Evolutionary conservation across 169 alveolate species (phyloP).

Genomic region (Babesia ovata): DNA sequence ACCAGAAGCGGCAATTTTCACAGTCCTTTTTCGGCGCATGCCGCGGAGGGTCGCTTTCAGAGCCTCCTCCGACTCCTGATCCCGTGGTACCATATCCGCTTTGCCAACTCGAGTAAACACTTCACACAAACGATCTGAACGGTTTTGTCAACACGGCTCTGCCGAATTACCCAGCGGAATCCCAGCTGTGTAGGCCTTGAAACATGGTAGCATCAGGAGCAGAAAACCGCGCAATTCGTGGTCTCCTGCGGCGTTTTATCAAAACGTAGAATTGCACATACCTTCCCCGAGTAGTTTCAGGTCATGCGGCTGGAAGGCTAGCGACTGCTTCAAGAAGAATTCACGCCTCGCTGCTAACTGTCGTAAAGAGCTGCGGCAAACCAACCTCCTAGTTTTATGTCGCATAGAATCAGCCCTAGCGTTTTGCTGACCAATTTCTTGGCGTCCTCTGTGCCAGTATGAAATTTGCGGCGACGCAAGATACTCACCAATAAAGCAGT

Average conservation of each 20-base stretch:
- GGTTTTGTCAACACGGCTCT: background rate
- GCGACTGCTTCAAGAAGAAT: conserved; percentile 54
- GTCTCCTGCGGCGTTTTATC: conserved; percentile 19
- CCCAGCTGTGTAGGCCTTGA: conserved; percentile 46
- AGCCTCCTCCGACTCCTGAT: conserved; percentile 33
- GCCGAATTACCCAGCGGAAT: conserved; percentile 40
- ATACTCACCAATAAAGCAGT: conserved; percentile 19
- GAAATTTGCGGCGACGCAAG: background rate
- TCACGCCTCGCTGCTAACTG: conserved; percentile 46
- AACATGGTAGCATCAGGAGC: conserved; percentile 49
- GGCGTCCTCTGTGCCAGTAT: conserved; percentile 47
- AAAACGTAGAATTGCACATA: background rate
- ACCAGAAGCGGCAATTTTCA: conserved; percentile 40
- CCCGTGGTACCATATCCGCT: conserved; percentile 49
- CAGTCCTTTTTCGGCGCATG: conserved; percentile 37
- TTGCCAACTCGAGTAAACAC: conserved; percentile 41
- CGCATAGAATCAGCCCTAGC: conserved; percentile 56
- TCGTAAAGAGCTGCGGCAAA: background rate
- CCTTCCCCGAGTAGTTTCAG: conserved; percentile 49
- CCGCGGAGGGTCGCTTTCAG: conserved; percentile 27
- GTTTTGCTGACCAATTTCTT: conserved; percentile 17
- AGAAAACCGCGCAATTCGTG: conserved; percentile 70
- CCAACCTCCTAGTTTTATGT: conserved; percentile 40
- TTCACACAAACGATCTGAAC: conserved; percentile 50
- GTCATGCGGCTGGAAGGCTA: conserved; percentile 64